A percentile compares a stretch with the other conserved stretches of the same genome.
Evolutionary conservation across 352 stramenopile genomes (phyloP).

Genomic region (Aphanomyces astaci): DNA sequence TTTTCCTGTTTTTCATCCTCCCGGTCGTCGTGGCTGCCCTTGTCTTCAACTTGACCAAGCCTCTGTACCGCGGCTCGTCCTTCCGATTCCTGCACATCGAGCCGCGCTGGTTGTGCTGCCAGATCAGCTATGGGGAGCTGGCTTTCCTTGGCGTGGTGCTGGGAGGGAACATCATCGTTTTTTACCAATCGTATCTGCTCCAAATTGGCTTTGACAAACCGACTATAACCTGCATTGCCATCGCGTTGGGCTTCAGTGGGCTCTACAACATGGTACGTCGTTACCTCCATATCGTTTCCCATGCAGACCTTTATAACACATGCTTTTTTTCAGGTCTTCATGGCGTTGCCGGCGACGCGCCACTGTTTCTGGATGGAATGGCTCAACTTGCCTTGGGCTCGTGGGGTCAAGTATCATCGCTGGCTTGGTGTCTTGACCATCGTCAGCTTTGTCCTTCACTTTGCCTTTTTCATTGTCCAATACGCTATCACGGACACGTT

Average conservation of each 20-base stretch:
- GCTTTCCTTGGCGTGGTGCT: constrained; percentile 26
- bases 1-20: background rate
- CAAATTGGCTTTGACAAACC: constrained; percentile 9
- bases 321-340: too few relatives aligned
- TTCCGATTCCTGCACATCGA: background rate
- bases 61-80: background rate
- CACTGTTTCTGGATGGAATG: constrained; percentile 56
- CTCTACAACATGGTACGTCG: constrained; percentile 28
- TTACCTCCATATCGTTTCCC: too few relatives aligned
- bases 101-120: background rate
- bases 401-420: constrained; percentile 40
- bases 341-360: constrained; percentile 43
- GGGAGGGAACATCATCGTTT: constrained; percentile 21
- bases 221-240: constrained; percentile 18
- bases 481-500: background rate
- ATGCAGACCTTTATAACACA: too few relatives aligned
- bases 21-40: background rate
- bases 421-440: constrained; percentile 39
- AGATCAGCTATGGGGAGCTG: constrained; percentile 25
- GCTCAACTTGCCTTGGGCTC: constrained; percentile 47
- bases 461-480: constrained; percentile 27
- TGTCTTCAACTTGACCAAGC: background rate
- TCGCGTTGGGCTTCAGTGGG: constrained; percentile 28
- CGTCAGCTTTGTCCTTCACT: constrained; percentile 38
- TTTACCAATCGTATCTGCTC: constrained; percentile 22